Evolutionary conservation across 192 early-diverging fungal genomes (phyloP).

Genomic region (Thoreauomyces humboldtii): DNA sequence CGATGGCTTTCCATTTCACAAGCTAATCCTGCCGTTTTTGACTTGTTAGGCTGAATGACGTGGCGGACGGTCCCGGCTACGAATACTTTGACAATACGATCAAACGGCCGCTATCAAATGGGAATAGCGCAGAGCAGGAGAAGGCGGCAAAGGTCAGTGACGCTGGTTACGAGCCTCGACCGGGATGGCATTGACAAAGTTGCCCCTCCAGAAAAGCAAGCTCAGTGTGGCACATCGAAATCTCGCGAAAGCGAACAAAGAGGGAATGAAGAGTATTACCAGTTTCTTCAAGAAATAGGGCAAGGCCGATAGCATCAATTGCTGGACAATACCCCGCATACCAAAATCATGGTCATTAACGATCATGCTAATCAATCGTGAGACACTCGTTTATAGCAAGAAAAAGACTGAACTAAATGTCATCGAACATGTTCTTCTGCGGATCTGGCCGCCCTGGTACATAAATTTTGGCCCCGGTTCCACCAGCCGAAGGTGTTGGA

Average conservation of each 20-base stretch:
- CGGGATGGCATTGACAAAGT: not conserved
- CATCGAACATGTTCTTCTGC: slow-evolving; percentile 12
- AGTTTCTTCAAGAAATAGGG: slow-evolving; percentile 25
- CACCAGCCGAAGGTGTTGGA: not conserved
- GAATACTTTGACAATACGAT: slow-evolving; percentile 24
- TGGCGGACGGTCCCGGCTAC: not conserved
- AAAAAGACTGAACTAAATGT: slow-evolving; percentile 5
- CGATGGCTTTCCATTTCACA: not conserved
- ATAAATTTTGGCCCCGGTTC: not conserved
- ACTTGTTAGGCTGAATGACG: not conserved
- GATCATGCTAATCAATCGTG: too few species aligned
- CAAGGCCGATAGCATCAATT: too few species aligned
- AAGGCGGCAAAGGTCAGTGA: slow-evolving; percentile 6
- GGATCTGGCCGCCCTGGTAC: not conserved
- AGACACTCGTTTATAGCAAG: too few species aligned
- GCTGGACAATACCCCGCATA: too few species aligned
- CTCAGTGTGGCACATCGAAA: slow-evolving; percentile 10
- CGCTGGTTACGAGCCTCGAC: not conserved
- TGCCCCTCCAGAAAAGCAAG: slow-evolving; percentile 21
- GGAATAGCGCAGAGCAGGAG: not conserved
- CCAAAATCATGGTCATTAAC: too few species aligned
- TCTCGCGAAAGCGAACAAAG: slow-evolving; percentile 22
- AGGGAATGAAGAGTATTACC: slow-evolving; percentile 29
- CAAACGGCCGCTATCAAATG: slow-evolving; percentile 13
- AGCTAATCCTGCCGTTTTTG: not conserved